Evolutionary conservation across 805 yeast species (phyloP).

Genomic region (Cyberlindnera xylosilytica): DNA sequence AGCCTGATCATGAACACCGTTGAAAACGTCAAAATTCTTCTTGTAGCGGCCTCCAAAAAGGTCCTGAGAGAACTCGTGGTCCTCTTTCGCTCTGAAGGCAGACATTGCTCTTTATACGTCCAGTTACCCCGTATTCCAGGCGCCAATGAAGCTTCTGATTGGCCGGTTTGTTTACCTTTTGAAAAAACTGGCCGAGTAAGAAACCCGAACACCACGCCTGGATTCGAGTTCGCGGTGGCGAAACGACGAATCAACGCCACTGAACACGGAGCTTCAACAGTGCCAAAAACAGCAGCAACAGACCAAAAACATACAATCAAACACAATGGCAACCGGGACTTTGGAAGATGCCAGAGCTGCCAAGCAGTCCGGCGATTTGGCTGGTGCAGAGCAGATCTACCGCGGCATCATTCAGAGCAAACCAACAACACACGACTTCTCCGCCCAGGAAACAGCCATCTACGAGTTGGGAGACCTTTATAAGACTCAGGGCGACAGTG

Average conservation of each 20-base stretch:
- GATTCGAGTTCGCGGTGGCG: background rate
- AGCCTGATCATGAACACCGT: conserved; percentile 13
- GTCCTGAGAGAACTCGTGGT: conserved; percentile 24
- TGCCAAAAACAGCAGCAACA: background rate
- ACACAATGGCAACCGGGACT: conserved; percentile 22
- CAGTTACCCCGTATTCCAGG: too few species aligned
- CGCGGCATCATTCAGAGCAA: conserved; percentile 41
- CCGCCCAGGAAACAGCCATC: conserved; percentile 37
- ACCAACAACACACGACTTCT: conserved; percentile 25
- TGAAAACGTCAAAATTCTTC: conserved; percentile 24
- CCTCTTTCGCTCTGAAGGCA: conserved; percentile 14
- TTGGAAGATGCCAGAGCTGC: conserved; percentile 57
- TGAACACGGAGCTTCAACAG: background rate
- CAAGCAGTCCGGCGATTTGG: conserved; percentile 48
- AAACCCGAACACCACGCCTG: background rate
- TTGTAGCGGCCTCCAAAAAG: conserved; percentile 25
- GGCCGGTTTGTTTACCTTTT: conserved; percentile 9
- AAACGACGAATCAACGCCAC: background rate
- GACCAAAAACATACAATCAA: background rate
- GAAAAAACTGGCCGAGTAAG: background rate
- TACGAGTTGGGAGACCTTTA: conserved; percentile 74
- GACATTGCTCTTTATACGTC: conserved; percentile 11
- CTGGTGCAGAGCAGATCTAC: conserved; percentile 60
- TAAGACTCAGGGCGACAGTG: conserved; percentile 43
- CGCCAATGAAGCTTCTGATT: too few species aligned